Percentiles rank a stretch among this genome's conserved stretches.
These are phyloP conservation scores for Pseudogymnoascus sp. DNA, from an alignment of 2,329 filamentous ascomycete species.

Conservation along the genomic window DNA sequence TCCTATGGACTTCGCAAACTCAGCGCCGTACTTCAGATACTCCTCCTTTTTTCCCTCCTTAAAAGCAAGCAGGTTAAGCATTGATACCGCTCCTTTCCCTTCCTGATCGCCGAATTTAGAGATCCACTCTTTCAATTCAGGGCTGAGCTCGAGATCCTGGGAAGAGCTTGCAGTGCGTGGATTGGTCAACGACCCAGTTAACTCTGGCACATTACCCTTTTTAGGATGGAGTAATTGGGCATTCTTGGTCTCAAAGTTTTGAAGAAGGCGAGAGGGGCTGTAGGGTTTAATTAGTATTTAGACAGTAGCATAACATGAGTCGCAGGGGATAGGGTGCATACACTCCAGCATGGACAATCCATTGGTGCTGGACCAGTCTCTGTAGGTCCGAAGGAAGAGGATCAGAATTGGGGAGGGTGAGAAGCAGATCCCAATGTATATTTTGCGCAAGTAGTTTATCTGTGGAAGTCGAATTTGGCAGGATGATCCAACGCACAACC, in stretches of 20 bases:
- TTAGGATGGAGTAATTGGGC: conserved; percentile 31
- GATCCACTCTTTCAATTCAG: conserved; percentile 44
- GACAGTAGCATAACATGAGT: background rate
- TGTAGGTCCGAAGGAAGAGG: conserved; percentile 24
- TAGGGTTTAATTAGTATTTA: background rate
- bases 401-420: conserved; percentile 31
- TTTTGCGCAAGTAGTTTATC: conserved; percentile 30
- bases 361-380: conserved; percentile 25
- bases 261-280: conserved; percentile 31
- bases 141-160: conserved; percentile 45
- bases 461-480: conserved; percentile 34
- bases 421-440: conserved; percentile 37
- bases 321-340: background rate
- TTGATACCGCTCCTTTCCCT: conserved; percentile 42
- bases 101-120: conserved; percentile 25
- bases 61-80: conserved; percentile 57
- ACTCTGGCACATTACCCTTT: conserved; percentile 25
- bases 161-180: conserved; percentile 26
- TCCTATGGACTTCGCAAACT: conserved; percentile 41
- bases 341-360: conserved; percentile 33
- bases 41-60: conserved; percentile 39
- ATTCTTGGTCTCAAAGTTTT: conserved; percentile 31
- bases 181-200: conserved; percentile 28
- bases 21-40: conserved; percentile 51
- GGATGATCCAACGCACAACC: conserved; percentile 41